phyloP scores from a whole-genome alignment of 2,329 filamentous ascomycete species.

The Pyrenochaeta sp. region DNA sequence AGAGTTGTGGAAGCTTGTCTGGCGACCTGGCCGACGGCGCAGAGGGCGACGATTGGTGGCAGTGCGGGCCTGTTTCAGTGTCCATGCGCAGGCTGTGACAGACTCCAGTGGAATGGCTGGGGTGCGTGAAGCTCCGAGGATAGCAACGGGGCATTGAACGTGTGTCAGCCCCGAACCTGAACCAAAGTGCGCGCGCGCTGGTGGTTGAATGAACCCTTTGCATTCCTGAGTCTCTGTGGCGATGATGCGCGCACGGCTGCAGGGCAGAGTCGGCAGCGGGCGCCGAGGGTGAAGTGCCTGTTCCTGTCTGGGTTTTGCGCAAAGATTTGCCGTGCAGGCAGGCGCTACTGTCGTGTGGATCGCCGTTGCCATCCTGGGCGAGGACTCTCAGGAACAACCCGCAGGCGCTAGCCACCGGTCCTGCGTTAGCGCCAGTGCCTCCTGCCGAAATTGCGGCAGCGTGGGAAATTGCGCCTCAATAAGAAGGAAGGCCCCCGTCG shows the following conservation, averaged over 20 bases:
- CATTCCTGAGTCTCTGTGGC: no score
- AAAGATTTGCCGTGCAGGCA: constrained; percentile 14
- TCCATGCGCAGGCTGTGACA: constrained; percentile 21
- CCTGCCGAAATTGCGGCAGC: constrained; percentile 30
- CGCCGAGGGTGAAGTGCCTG: no score
- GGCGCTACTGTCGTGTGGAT: constrained; percentile 5
- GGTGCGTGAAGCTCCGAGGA: constrained; percentile 20
- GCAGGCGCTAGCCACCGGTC: constrained; percentile 6
- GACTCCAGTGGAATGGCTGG: constrained; percentile 27
- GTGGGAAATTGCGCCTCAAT: constrained; percentile 38
- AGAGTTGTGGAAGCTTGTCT: no score
- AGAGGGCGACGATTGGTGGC: constrained; percentile 23
- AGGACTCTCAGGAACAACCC: constrained; percentile 20
- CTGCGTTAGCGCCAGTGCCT: constrained; percentile 14
- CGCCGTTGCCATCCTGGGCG: constrained; percentile 15
- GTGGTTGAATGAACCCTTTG: no score
- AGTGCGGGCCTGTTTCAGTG: constrained; percentile 32
- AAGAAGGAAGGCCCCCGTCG: constrained; percentile 22
- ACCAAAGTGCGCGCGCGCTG: no score
- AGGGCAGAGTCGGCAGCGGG: no score
- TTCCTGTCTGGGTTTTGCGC: no score
- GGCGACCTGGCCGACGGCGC: constrained; percentile 17
- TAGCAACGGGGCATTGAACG: no score
- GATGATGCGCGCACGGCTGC: no score
- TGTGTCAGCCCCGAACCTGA: no score